Evolutionary conservation across 768 basidiomycete species (phyloP).

Genomic region (Termitomyces sp.): DNA sequence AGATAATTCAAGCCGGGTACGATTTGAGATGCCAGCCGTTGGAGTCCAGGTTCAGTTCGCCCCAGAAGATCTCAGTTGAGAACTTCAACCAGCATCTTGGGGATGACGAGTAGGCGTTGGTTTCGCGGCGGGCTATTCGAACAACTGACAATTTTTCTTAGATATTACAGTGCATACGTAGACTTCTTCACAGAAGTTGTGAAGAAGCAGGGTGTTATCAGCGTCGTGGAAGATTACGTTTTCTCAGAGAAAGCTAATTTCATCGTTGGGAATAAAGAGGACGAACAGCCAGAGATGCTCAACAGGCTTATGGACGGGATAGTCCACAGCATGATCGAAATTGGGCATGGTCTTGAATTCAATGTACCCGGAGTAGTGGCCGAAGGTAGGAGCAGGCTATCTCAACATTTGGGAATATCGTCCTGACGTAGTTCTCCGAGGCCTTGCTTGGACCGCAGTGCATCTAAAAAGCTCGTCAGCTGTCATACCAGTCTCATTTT

Average conservation of each 20-base stretch:
- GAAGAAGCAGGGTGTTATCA: slow-evolving; percentile 32
- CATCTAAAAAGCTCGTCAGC: slow-evolving; percentile 32
- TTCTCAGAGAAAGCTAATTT: slow-evolving; percentile 46
- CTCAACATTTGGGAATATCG: neutral
- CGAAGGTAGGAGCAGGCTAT: slow-evolving; percentile 42
- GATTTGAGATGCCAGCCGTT: slow-evolving; percentile 25
- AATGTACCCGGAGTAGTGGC: slow-evolving; percentile 49
- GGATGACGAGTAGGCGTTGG: slow-evolving; percentile 38
- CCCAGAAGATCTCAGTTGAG: slow-evolving; percentile 33
- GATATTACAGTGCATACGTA: slow-evolving; percentile 51
- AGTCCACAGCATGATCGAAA: slow-evolving; percentile 62
- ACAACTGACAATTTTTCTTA: slow-evolving; percentile 15
- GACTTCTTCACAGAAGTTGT: slow-evolving; percentile 41
- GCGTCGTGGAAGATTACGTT: slow-evolving; percentile 50
- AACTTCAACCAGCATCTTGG: slow-evolving; percentile 53
- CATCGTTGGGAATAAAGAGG: slow-evolving; percentile 18
- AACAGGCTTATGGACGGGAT: slow-evolving; percentile 50
- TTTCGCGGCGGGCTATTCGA: neutral
- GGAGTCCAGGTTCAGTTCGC: slow-evolving; percentile 31
- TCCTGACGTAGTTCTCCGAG: slow-evolving; percentile 23
- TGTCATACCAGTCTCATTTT: slow-evolving; percentile 25
- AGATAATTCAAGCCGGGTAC: slow-evolving; percentile 30
- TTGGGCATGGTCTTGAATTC: slow-evolving; percentile 62
- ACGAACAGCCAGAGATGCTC: slow-evolving; percentile 36
- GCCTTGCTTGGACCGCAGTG: slow-evolving; percentile 52